Base-by-base conservation (phyloP, 2,329 filamentous ascomycete species). In the Amphichorda felina region DNA sequence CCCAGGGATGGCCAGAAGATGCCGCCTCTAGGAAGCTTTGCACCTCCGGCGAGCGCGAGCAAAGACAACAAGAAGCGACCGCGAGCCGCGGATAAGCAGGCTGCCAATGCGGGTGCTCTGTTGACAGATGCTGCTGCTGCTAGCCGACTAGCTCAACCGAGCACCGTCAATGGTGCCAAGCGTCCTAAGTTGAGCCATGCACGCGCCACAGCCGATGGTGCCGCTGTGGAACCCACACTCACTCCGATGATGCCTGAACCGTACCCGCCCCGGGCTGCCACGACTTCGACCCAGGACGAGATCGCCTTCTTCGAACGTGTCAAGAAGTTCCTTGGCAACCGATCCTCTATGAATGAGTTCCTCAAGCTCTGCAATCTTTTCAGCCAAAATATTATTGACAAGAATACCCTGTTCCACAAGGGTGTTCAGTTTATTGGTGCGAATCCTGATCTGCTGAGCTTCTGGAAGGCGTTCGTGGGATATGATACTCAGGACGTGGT, bases 341-440 rank as follows among this genome's bases (percentile, higher is more conserved):
- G 94, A 55, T 82, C 85, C 38, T 81, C 81, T 3, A 93, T 94
- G 71, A 88, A 84, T 48, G 91, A 98, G 55, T 98, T 98, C 57
- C 62, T 98, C 43, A 98, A 98, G 63, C 75, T 98, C 6, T 91
- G 89, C 65, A 98, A 96, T 47, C 70, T 98, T 21, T 98, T 86
- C 62, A 91, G 83, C 16, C 84, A 94, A 48, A 88, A 93, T 45
- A 71, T 98, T 34, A 93, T 98, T 41, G 86, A 94, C 50, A 81
- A 81, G 38, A 79, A 83, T 41, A 77, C 86, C 2, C 66, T 98
- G 11, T 75, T 91, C 18, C 79, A 86, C 53, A 84, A 91, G 53
- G 85, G 86, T 3, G 76, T 79, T 36, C 72, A 76, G 5, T 98
- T 94, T 53, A 87, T 98, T 40, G 85, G 87, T 11, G 79, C 79